Conservation (phyloP, 1,284 basidiomycete genomes). For the Ustilago trichophora region DNA sequence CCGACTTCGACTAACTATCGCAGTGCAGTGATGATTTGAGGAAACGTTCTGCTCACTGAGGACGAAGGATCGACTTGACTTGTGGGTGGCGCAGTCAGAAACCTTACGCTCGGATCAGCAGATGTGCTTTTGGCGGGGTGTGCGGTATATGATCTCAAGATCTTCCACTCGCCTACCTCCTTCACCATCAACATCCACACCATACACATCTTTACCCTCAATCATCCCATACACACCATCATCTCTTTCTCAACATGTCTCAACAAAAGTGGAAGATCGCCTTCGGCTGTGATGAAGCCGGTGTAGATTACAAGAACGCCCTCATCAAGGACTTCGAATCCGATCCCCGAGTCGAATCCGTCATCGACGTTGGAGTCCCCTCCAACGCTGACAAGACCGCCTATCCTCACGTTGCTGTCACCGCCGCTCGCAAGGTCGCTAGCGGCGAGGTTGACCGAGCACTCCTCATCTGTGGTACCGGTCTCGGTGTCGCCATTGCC, state of each 20-base stretch:
- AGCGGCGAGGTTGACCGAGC: conserved; percentile 68
- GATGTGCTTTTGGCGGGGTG: too few species aligned
- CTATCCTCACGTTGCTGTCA: conserved; percentile 69
- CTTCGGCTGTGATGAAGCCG: conserved; percentile 51
- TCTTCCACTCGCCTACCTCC: too few species aligned
- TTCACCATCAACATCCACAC: background rate
- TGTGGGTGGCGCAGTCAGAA: conserved; percentile 9
- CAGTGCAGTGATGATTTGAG: too few species aligned
- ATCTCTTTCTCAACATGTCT: conserved; percentile 9
- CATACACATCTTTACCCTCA: too few species aligned
- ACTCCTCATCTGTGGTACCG: conserved; percentile 69
- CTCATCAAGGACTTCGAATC: conserved; percentile 51
- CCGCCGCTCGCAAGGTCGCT: conserved; percentile 67
- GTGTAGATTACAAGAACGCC: conserved; percentile 59
- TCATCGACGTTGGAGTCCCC: conserved; percentile 56
- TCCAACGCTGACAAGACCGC: conserved; percentile 65
- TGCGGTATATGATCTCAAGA: too few species aligned
- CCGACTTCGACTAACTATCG: too few species aligned
- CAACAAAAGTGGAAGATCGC: conserved; percentile 50
- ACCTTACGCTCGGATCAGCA: conserved; percentile 26
- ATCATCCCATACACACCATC: background rate
- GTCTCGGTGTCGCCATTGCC: conserved; percentile 68
- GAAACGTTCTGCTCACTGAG: background rate
- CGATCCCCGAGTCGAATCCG: conserved; percentile 52
- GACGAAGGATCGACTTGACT: background rate